These are phyloP conservation scores for Prinsepia uniflora DNA, from an alignment of 306 rosid species.

Conservation along the genomic window DNA sequence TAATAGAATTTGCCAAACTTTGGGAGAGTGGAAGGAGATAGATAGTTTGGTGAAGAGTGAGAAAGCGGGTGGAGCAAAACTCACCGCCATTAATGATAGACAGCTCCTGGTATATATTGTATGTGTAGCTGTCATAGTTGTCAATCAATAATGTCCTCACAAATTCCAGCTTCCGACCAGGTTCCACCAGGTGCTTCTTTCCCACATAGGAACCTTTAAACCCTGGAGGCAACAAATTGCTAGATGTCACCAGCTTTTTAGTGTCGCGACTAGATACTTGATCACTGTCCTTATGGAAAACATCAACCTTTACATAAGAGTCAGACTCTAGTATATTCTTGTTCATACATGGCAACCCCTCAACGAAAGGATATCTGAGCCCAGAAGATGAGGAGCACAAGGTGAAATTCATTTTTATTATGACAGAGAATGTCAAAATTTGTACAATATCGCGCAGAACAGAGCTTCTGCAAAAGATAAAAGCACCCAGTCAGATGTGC, in stretches of 20 bases:
- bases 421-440: not conserved
- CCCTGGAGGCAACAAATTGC: constrained; percentile 45
- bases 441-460: not conserved
- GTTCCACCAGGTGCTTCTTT: constrained; percentile 32
- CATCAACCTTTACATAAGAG: constrained; percentile 37
- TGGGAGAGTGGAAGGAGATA: not conserved
- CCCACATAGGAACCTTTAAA: constrained; percentile 48
- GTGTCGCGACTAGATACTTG: constrained; percentile 29
- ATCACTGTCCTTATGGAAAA: constrained; percentile 28
- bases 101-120: constrained; percentile 92
- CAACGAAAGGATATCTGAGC: constrained; percentile 40
- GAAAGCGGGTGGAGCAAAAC: constrained; percentile 24
- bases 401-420: constrained; percentile 42
- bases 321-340: constrained; percentile 27
- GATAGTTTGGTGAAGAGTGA: not conserved
- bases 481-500: constrained; percentile 1
- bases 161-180: constrained; percentile 44
- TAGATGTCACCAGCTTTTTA: constrained; percentile 37
- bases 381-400: constrained; percentile 44
- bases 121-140: constrained; percentile 96
- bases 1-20: too few relatives aligned
- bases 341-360: constrained; percentile 33
- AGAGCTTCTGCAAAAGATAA: constrained; percentile 17
- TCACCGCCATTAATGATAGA: constrained; percentile 83
- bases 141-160: constrained; percentile 93